Evolutionary conservation across 2,329 filamentous ascomycete genomes (phyloP).

Genomic region (Ophiocordyceps camponoti-saundersi): DNA sequence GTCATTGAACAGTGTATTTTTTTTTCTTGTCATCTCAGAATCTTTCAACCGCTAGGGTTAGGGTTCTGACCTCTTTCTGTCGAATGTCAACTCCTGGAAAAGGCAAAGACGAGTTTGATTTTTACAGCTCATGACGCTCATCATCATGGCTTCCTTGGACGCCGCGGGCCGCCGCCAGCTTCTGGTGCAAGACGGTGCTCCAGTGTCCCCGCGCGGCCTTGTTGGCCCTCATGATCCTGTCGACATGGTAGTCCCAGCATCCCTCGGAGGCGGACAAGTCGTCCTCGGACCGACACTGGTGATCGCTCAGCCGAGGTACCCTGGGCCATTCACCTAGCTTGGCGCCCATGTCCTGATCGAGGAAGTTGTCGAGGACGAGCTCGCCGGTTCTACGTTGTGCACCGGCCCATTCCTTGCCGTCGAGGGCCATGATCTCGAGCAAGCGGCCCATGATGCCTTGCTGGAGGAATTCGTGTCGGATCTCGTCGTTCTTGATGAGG

Average conservation of each 20-base stretch:
- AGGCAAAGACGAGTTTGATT: not conserved
- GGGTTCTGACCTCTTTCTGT: no score
- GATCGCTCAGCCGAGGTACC: constrained; percentile 14
- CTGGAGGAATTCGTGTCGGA: constrained; percentile 38
- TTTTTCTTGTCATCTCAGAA: no score
- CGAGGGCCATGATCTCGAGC: constrained; percentile 31
- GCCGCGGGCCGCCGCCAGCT: constrained; percentile 12
- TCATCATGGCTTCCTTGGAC: not conserved
- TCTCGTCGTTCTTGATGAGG: constrained; percentile 33
- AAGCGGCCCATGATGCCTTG: constrained; percentile 35
- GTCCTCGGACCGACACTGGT: constrained; percentile 16
- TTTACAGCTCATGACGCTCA: not conserved
- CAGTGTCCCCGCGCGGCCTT: constrained; percentile 22
- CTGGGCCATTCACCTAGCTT: constrained; percentile 37
- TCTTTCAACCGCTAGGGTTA: no score
- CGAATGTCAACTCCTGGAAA: not conserved
- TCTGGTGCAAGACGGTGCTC: constrained; percentile 24
- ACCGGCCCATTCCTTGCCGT: constrained; percentile 28
- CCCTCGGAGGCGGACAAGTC: constrained; percentile 23
- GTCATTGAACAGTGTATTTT: no score
- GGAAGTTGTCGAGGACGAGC: constrained; percentile 45
- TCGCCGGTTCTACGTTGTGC: constrained; percentile 38
- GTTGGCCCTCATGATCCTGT: constrained; percentile 19
- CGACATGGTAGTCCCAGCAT: constrained; percentile 41
- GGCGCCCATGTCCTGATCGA: constrained; percentile 49